These are phyloP conservation scores for Obelidium mucronatum DNA, from an alignment of 192 early-diverging fungal genomes.

Conservation along the genomic window DNA sequence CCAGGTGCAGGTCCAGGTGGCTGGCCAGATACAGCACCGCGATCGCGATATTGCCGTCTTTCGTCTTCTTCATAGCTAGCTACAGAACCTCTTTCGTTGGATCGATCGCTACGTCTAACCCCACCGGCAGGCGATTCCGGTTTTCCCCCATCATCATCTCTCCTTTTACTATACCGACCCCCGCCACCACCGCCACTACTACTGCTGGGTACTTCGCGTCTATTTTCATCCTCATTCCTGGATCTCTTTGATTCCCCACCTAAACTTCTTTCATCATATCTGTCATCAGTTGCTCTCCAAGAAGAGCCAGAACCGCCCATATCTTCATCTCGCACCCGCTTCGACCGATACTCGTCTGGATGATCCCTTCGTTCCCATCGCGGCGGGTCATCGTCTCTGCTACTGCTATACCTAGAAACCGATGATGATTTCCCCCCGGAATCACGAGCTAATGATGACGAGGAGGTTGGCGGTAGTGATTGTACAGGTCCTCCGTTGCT, in stretches of 20 bases:
- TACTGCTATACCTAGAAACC: neutral
- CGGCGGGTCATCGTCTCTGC: neutral
- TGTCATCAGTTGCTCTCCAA: neutral
- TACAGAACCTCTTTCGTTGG: neutral
- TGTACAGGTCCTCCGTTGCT: neutral
- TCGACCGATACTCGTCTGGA: conserved; percentile 8
- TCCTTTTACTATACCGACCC: conserved; percentile 26
- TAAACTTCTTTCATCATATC: conserved; percentile 14
- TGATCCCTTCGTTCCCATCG: conserved; percentile 6
- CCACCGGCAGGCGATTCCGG: neutral
- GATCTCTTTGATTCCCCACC: conserved; percentile 21
- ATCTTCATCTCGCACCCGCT: neutral
- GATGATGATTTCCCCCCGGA: neutral
- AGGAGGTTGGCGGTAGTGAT: neutral
- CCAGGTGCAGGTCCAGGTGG: neutral
- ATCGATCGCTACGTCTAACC: conserved; percentile 22
- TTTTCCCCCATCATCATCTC: conserved; percentile 9
- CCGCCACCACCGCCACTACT: conserved; percentile 19
- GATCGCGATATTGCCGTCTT: conserved; percentile 18
- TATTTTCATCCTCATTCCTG: conserved; percentile 12
- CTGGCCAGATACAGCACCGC: neutral
- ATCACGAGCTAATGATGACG: neutral
- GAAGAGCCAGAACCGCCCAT: neutral
- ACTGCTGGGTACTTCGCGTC: neutral
- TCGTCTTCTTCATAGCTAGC: conserved; percentile 23